Percentiles rank a stretch among this genome's conserved stretches.
Evolutionary conservation across 2,329 filamentous ascomycete species (phyloP).

Genomic region (Hypoxylon sp.): DNA sequence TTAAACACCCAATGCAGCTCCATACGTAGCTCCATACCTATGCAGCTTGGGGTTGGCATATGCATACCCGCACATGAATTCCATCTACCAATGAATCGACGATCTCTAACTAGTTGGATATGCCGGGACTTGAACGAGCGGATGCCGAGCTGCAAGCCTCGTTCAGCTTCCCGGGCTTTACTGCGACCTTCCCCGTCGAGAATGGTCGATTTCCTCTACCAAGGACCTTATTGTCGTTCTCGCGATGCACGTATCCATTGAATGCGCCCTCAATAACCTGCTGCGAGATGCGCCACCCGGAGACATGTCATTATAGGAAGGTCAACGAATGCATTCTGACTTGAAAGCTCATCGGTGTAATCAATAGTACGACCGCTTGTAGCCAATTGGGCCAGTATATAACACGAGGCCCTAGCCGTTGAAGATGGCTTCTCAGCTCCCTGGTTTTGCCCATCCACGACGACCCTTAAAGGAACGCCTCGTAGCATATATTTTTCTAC

Average conservation of each 20-base stretch:
- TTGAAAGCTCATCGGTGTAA: neutral
- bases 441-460: neutral
- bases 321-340: slow-evolving; percentile 19
- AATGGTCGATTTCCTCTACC: neutral
- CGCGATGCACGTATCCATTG: slow-evolving; percentile 28
- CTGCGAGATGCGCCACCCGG: slow-evolving; percentile 18
- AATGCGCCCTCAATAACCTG: neutral
- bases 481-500: neutral
- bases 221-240: slow-evolving; percentile 16
- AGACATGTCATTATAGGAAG: slow-evolving; percentile 39
- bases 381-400: slow-evolving; percentile 4
- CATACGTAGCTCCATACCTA: neutral
- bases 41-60: slow-evolving; percentile 3
- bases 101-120: slow-evolving; percentile 13
- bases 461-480: neutral
- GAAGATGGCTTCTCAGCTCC: neutral
- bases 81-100: slow-evolving; percentile 4
- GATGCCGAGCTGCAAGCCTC: slow-evolving; percentile 1
- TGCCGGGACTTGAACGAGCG: slow-evolving; percentile 5
- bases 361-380: neutral
- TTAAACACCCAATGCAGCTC: neutral
- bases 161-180: neutral
- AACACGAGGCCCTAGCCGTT: neutral
- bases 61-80: neutral
- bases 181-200: slow-evolving; percentile 37